These are phyloP conservation scores for Alternaria rosae DNA, from an alignment of 2,329 filamentous ascomycete genomes.

Conservation along the genomic window DNA sequence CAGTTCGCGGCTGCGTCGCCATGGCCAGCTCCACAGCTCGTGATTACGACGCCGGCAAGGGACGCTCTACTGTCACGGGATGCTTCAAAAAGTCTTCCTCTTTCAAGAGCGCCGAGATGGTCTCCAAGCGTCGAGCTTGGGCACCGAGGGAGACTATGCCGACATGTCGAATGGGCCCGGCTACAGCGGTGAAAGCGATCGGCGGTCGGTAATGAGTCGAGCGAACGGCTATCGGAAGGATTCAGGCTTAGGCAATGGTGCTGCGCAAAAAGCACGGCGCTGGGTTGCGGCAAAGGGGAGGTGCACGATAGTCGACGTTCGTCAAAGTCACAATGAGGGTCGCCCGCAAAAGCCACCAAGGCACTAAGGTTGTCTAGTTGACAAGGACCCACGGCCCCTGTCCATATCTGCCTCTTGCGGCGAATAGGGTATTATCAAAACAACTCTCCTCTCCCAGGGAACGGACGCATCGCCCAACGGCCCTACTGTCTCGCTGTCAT, in stretches of 20 bases:
- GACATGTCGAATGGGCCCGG: conserved; percentile 32
- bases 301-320: conserved; percentile 9
- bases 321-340: conserved; percentile 23
- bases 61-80: neutral
- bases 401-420: conserved; percentile 5
- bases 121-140: conserved; percentile 42
- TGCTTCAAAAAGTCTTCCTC: conserved; percentile 1
- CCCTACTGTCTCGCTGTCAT: conserved; percentile 1
- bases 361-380: conserved; percentile 22
- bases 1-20: conserved; percentile 28
- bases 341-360: conserved; percentile 26
- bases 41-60: conserved; percentile 11
- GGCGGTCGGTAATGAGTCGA: conserved; percentile 11
- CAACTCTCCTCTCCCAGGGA: conserved; percentile 25
- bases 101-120: conserved; percentile 17
- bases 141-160: conserved; percentile 34
- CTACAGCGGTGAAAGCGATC: conserved; percentile 23
- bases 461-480: conserved; percentile 18
- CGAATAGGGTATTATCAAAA: conserved; percentile 27
- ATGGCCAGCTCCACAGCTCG: conserved; percentile 18
- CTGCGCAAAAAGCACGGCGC: conserved; percentile 13
- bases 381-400: conserved; percentile 20
- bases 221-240: neutral
- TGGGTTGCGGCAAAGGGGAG: conserved; percentile 7
- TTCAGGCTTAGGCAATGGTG: conserved; percentile 1